Evolutionary conservation across 2,329 filamentous ascomycete genomes (phyloP).

Genomic region (Colletotrichum lupini): DNA sequence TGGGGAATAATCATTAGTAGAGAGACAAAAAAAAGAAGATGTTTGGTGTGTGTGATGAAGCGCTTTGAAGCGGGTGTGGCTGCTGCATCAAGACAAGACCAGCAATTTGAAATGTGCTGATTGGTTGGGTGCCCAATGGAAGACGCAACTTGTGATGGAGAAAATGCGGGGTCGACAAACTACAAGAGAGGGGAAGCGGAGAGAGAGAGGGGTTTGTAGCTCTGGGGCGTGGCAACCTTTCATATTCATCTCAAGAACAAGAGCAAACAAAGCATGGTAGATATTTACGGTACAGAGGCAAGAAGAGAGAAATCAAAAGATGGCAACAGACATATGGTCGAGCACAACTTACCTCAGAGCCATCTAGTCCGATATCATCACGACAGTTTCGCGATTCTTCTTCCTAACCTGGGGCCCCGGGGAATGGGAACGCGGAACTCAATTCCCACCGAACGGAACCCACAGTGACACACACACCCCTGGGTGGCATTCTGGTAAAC

Average conservation of each 20-base stretch:
- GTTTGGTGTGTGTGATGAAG: constrained; percentile 9
- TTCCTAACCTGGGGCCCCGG: not conserved
- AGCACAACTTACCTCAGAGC: not conserved
- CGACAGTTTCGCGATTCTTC: too few species aligned
- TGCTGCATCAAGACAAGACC: constrained; percentile 11
- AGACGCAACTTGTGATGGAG: constrained; percentile 22
- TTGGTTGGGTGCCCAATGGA: constrained; percentile 13
- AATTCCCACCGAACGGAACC: not conserved
- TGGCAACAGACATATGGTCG: not conserved
- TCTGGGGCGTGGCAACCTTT: not conserved
- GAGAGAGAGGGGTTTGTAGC: not conserved
- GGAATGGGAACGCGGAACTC: not conserved
- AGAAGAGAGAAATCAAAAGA: not conserved
- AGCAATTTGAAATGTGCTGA: not conserved
- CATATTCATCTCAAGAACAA: too few species aligned
- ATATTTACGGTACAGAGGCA: too few species aligned
- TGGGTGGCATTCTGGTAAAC: not conserved
- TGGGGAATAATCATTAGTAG: not conserved
- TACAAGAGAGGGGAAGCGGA: constrained; percentile 14
- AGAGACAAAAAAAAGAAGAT: not conserved
- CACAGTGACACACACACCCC: too few species aligned
- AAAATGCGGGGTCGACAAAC: constrained; percentile 29
- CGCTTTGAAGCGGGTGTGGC: constrained; percentile 31
- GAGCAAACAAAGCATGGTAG: not conserved
- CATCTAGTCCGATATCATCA: too few species aligned